These are phyloP conservation scores for Cladobotryum mycophilum DNA, from an alignment of 2,329 filamentous ascomycete genomes.

Conservation along the genomic window DNA sequence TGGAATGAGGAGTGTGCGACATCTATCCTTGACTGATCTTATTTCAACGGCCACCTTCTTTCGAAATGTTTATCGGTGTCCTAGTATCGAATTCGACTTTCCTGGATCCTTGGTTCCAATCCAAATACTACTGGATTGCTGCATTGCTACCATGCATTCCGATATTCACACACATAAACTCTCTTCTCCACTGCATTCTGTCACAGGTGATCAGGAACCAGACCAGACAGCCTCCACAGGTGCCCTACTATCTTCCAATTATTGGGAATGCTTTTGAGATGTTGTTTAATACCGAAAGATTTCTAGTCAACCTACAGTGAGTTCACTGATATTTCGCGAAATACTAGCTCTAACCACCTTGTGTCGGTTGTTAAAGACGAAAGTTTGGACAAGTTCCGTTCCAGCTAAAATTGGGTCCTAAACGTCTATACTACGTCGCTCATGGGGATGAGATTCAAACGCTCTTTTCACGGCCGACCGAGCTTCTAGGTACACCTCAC, in stretches of 20 bases:
- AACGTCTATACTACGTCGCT: not conserved
- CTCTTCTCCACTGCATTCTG: not conserved
- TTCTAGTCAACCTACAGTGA: not conserved
- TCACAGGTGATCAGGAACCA: not conserved
- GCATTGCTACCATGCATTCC: not conserved
- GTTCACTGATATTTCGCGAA: not conserved
- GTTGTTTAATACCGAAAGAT: not conserved
- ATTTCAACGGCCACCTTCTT: no score
- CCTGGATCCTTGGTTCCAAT: not conserved
- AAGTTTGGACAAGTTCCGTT: not conserved
- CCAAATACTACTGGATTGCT: not conserved
- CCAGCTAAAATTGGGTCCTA: not conserved
- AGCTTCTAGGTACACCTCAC: not conserved
- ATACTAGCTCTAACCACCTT: not conserved
- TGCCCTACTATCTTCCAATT: not conserved
- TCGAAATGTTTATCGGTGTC: no score
- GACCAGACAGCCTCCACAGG: not conserved
- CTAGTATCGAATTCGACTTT: no score
- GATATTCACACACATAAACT: not conserved
- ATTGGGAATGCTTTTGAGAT: not conserved
- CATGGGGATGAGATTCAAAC: not conserved
- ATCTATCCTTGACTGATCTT: no score
- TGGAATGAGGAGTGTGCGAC: no score
- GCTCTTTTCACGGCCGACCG: not conserved
- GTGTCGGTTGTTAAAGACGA: not conserved